Percentiles rank a stretch among this genome's conserved stretches.
Conservation (phyloP, 768 basidiomycete species). For the Lenzites betulinus region DNA sequence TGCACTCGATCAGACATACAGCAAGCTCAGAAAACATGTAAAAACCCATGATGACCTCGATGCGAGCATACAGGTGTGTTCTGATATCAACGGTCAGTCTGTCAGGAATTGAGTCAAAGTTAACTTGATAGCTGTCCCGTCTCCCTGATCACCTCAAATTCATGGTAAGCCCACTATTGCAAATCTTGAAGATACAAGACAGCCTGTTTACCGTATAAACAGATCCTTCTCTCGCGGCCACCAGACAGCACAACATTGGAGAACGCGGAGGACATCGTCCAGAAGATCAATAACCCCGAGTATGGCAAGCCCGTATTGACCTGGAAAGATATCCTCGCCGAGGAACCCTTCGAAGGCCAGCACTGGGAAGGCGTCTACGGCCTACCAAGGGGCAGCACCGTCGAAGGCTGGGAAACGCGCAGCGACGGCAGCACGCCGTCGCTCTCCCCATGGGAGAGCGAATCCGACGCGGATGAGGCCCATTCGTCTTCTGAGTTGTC, state of each 20-base stretch:
- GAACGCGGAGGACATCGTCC: slow-evolving; percentile 56
- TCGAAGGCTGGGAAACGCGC: slow-evolving; percentile 45
- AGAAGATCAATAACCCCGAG: slow-evolving; percentile 48
- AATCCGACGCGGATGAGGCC: slow-evolving; percentile 17
- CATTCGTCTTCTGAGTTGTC: slow-evolving; percentile 24
- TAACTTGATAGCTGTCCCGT: slow-evolving; percentile 46
- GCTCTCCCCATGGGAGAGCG: slow-evolving; percentile 52
- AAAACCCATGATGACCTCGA: slow-evolving; percentile 60
- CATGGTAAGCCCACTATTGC: slow-evolving; percentile 48
- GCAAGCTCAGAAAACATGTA: slow-evolving; percentile 51
- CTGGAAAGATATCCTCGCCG: slow-evolving; percentile 78
- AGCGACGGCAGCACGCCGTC: slow-evolving; percentile 66
- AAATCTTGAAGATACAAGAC: background rate
- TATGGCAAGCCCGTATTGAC: slow-evolving; percentile 47
- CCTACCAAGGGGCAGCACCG: slow-evolving; percentile 49
- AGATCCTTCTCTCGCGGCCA: slow-evolving; percentile 61
- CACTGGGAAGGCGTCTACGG: slow-evolving; percentile 81
- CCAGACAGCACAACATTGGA: slow-evolving; percentile 51
- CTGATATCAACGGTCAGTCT: background rate
- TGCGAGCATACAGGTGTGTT: slow-evolving; percentile 58
- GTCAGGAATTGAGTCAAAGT: slow-evolving; percentile 6
- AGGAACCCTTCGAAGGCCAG: slow-evolving; percentile 84
- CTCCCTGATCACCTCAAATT: slow-evolving; percentile 76
- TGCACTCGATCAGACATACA: slow-evolving; percentile 58
- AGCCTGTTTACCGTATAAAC: background rate